Percentiles rank a stretch among this genome's conserved stretches.
These are phyloP conservation scores for bread wheat (Triticum aestivum) DNA, from an alignment of 176 grass and related monocot genomes.

Conservation along the genomic window DNA sequence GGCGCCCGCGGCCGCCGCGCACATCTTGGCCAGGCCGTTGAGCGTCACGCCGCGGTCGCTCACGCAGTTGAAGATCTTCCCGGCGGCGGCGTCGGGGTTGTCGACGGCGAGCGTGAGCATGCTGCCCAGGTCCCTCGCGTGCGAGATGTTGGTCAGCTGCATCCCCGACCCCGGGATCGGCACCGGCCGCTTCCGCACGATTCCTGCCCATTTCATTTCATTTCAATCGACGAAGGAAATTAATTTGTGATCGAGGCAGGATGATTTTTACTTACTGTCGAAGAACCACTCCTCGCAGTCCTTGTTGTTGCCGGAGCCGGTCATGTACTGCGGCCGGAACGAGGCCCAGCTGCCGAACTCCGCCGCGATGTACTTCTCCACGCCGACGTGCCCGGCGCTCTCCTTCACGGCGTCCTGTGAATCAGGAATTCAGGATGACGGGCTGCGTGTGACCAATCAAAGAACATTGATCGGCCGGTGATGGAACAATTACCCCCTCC, in stretches of 20 bases:
- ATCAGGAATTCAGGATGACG: too few relatives aligned
- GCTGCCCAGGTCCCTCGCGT: slow-evolving; percentile 74
- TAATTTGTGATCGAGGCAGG: too few relatives aligned
- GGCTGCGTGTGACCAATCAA: neutral
- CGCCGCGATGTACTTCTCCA: slow-evolving; percentile 81
- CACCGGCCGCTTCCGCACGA: slow-evolving; percentile 70
- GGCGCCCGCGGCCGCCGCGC: slow-evolving; percentile 56
- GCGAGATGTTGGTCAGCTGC: slow-evolving; percentile 84
- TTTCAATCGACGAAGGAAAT: too few relatives aligned
- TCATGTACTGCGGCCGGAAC: slow-evolving; percentile 96
- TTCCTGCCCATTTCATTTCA: slow-evolving; percentile 36
- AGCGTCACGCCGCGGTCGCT: slow-evolving; percentile 86
- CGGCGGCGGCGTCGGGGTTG: slow-evolving; percentile 44
- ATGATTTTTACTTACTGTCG: slow-evolving; percentile 49
- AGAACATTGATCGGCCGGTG: neutral
- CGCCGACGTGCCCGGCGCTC: slow-evolving; percentile 69
- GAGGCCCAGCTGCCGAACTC: slow-evolving; percentile 69
- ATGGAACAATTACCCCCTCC: slow-evolving; percentile 57
- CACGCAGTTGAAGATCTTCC: slow-evolving; percentile 81
- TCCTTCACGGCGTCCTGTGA: slow-evolving; percentile 82
- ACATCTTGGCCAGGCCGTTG: slow-evolving; percentile 68
- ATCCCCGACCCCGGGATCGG: slow-evolving; percentile 87
- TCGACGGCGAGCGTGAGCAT: slow-evolving; percentile 75
- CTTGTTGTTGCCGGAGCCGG: slow-evolving; percentile 97
- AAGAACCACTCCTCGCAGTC: slow-evolving; percentile 99